phyloP scores from a whole-genome alignment of 106 monocot species.

The Dioscorea dumetorum region DNA sequence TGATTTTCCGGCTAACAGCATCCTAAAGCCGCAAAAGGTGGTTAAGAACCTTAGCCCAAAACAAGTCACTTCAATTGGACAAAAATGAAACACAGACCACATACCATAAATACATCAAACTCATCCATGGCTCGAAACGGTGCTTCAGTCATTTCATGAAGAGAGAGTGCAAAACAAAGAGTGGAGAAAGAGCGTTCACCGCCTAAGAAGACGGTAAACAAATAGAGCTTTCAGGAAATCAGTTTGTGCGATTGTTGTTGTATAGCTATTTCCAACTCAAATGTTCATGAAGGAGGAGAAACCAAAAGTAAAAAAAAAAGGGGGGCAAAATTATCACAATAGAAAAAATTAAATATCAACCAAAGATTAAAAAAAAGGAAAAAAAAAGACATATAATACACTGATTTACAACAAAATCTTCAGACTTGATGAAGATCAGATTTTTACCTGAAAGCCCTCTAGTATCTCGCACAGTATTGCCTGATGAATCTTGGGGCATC shows the following conservation, averaged over 20 bases:
- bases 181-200: slow-evolving; percentile 96
- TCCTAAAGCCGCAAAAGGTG: slow-evolving; percentile 38
- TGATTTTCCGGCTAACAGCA: slow-evolving; percentile 96
- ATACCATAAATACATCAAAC: slow-evolving; percentile 98
- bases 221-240: neutral
- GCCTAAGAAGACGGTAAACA: slow-evolving; percentile 26
- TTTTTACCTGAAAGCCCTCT: slow-evolving; percentile 95
- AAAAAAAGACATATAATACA: neutral
- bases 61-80: too few relatives aligned
- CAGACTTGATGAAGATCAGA: neutral
- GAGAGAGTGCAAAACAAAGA: slow-evolving; percentile 88
- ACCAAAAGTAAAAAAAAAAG: neutral
- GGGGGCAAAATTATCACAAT: neutral
- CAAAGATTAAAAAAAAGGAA: neutral
- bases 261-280: too few relatives aligned
- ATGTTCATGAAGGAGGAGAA: neutral
- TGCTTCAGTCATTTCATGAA: slow-evolving; percentile 96
- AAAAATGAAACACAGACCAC: slow-evolving; percentile 9
- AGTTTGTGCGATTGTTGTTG: too few relatives aligned
- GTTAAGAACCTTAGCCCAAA: neutral
- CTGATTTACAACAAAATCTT: too few relatives aligned
- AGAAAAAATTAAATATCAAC: neutral
- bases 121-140: slow-evolving; percentile 99
- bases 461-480: slow-evolving; percentile 71
- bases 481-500: slow-evolving; percentile 95